Percentiles rank a stretch among this genome's conserved stretches.
These are phyloP conservation scores for Macroventuria anomochaeta DNA, from an alignment of 2,329 filamentous ascomycete species.

Conservation along the genomic window DNA sequence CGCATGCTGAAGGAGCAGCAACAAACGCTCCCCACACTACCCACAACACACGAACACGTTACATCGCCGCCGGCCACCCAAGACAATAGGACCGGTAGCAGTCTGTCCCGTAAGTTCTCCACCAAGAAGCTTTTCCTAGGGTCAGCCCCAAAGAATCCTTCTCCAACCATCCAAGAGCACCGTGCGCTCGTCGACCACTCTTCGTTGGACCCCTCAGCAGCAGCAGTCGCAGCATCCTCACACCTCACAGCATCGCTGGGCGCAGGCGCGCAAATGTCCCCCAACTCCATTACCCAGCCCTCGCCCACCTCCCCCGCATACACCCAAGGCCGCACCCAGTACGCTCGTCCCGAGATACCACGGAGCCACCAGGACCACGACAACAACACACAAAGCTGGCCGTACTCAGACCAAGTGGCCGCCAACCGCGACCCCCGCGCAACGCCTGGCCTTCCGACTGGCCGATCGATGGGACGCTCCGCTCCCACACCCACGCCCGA, in stretches of 20 bases:
- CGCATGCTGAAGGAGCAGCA: conserved; percentile 90
- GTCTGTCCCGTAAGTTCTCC: conserved; percentile 60
- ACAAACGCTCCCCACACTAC: conserved; percentile 78
- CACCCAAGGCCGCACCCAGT: conserved; percentile 40
- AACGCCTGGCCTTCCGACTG: conserved; percentile 41
- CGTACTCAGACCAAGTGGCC: conserved; percentile 35
- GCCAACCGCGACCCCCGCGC: conserved; percentile 41
- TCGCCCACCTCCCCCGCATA: conserved; percentile 60
- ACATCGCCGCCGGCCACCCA: conserved; percentile 45
- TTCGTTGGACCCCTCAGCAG: conserved; percentile 58
- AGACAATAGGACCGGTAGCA: conserved; percentile 51
- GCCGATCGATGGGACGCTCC: conserved; percentile 38
- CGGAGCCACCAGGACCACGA: conserved; percentile 43
- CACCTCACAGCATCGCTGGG: conserved; percentile 59
- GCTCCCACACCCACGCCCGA: conserved; percentile 39
- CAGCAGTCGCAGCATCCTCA: conserved; percentile 58
- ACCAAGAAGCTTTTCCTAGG: conserved; percentile 61
- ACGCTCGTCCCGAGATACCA: conserved; percentile 39
- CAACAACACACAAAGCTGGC: conserved; percentile 38
- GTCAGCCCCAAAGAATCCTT: conserved; percentile 57
- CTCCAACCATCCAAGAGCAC: conserved; percentile 57
- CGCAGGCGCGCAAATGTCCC: conserved; percentile 49
- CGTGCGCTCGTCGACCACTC: conserved; percentile 51
- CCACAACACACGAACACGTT: conserved; percentile 51
- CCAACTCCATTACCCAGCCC: conserved; percentile 51